Base-by-base conservation (phyloP, 1,284 basidiomycete genomes). In the Pseudozyma sp. region DNA sequence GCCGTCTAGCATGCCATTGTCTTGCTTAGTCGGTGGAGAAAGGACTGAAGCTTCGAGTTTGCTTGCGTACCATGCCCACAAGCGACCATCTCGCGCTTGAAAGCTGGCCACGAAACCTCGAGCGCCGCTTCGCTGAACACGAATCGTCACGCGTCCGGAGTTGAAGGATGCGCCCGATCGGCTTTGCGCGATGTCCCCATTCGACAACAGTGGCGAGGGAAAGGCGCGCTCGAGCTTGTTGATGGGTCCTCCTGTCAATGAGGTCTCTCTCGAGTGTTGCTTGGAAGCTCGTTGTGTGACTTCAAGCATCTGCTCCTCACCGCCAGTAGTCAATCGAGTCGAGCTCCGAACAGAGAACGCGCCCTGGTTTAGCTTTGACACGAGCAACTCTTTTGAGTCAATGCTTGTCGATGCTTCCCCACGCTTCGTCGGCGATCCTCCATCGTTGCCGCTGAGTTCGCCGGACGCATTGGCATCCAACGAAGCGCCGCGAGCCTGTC, bases 221-320 rank as follows among this genome's bases (percentile, higher is more conserved):
- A 74, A 74, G 0, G 66, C 62, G 34, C 58, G 49, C n/a, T 74
- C 66, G 4, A 74, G 44, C 43, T 59, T 61, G 52, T 61, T 42
- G 21, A 50, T 16, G 8, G 64, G 50, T 16, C 39, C 39, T 6
- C 44, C 62, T 13, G 52, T 21, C 40, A 18, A 12, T 6, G 50
- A 52, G 19, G 56, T 40, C 1, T 50, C 52, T 44, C 43, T 45
- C 8, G 55, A 48, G 25, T 10, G 56, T 52, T 18, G 48, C 16
- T 11, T 63, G 66, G n/a, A 19, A n/a, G 25, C 52, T 55, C 18
- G 51, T 21, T 10, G 39, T 47, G n/a, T 14, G 21, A 74, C 66
- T 42, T 69, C 71, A 12, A 74, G 40, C 39, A 59, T 31, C 31
- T 74, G 55, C 43, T 66, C 71, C 12, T 54, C 51, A 25, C 52